Base-by-base conservation (phyloP, 106 monocot species). In the Allium sativum region DNA sequence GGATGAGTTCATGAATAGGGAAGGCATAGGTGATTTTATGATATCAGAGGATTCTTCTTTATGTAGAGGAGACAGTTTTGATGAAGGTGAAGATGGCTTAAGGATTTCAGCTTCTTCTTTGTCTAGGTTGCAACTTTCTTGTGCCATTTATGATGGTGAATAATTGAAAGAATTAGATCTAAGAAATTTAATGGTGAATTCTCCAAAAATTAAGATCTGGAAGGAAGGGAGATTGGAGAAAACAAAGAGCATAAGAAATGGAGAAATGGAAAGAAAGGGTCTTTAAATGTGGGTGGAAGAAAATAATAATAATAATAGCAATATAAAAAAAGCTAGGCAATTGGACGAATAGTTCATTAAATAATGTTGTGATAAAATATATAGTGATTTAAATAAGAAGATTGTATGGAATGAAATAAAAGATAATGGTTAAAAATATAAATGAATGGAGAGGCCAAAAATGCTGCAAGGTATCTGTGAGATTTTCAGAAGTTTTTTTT, bases 71-170 rank as follows among this genome's bases (percentile, higher is more conserved):
- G 44, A 40, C 18, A 74, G 22, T 18, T 78, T 72, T 6, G 68
- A 43, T 4, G 75, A 40, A 45, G 79, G 22, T 18, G 82, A 75
- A 5, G 68, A 43, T 7, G 75, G 65, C 14, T 75, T 79, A 15
- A 84, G 68, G 56, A 79, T 65, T 73, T 84, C 83, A 17, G 78
- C 68, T 55, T 83, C 82, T 7, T 82, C 82, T 59, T 82, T 78
- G 68, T 77, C 71, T 21, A 78, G 78, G 21, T 83, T 79, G 43
- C 83, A 84, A 69, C 76, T 79, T 63, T 84, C 83, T 59, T 52
- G 71, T 11, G 76, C 83, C 83, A 84, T 84, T 18, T 66, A 55
- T 5, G 2, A 21, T 4, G 13, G 18, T 21, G 2, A 31, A 47
- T 6, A 18, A 20, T 45, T 0, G 0, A 44, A 47, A 45, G 19